Evolutionary conservation across 2,329 filamentous ascomycete genomes (phyloP).

Genomic region (Ploettnerulaceae sp.): DNA sequence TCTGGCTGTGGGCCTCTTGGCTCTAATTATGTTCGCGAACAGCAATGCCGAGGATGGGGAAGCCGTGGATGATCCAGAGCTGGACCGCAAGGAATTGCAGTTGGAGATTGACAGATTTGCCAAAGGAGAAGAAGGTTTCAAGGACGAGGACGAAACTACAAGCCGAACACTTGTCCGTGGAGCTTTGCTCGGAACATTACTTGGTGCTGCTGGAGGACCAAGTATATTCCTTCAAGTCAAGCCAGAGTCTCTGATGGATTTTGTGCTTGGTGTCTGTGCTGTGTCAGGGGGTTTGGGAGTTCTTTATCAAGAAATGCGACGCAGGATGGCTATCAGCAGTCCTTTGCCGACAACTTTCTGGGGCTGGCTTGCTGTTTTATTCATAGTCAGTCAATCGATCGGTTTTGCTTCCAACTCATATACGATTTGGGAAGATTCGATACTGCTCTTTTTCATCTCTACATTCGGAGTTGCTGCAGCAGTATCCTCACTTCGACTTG

Average conservation of each 20-base stretch:
- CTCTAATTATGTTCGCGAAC: constrained; percentile 69
- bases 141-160: constrained; percentile 25
- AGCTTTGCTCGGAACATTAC: constrained; percentile 26
- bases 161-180: constrained; percentile 23
- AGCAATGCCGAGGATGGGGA: constrained; percentile 51
- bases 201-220: constrained; percentile 25
- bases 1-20: constrained; percentile 60
- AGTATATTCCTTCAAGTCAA: constrained; percentile 20
- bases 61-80: constrained; percentile 50
- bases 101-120: constrained; percentile 44
- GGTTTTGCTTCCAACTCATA: constrained; percentile 98
- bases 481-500: constrained; percentile 69
- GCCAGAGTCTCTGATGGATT: constrained; percentile 21
- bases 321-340: constrained; percentile 37
- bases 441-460: constrained; percentile 82
- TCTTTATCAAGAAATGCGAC: constrained; percentile 35
- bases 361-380: constrained; percentile 79
- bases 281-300: constrained; percentile 34
- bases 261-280: constrained; percentile 22
- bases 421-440: constrained; percentile 97
- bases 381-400: constrained; percentile 81
- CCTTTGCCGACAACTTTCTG: constrained; percentile 71
- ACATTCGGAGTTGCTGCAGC: constrained; percentile 79
- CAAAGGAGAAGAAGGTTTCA: constrained; percentile 22
- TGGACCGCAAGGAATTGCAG: constrained; percentile 55